Conservation (phyloP, 73 alveolate species). For the Tetrahymena borealis region DNA sequence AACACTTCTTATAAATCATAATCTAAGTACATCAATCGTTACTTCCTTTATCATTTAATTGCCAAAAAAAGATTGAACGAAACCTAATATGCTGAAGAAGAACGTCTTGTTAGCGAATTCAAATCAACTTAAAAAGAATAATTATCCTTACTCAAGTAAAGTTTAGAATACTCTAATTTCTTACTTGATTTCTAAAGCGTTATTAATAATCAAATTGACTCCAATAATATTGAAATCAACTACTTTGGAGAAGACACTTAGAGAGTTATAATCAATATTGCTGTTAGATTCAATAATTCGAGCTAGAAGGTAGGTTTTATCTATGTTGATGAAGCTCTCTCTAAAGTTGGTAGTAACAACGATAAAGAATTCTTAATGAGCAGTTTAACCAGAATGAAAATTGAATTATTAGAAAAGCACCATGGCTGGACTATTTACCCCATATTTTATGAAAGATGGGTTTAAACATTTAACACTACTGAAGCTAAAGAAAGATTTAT, state of each 20-base stretch:
- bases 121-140: neutral
- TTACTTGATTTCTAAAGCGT: neutral
- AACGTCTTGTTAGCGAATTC: neutral
- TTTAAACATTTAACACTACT: neutral
- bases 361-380: neutral
- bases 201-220: neutral
- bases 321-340: neutral
- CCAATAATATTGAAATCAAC: neutral
- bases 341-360: neutral
- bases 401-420: neutral
- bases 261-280: neutral
- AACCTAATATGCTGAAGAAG: neutral
- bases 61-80: neutral
- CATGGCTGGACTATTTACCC: neutral
- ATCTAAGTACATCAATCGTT: neutral
- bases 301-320: neutral
- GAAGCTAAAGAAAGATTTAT: neutral
- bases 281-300: neutral
- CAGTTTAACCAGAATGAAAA: neutral
- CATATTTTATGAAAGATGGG: neutral
- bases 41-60: neutral
- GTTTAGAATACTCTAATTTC: neutral
- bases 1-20: neutral
- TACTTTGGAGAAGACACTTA: neutral
- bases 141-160: neutral